phyloP scores from a whole-genome alignment of 345 rosid species.

The Pelargonium nanum region DNA sequence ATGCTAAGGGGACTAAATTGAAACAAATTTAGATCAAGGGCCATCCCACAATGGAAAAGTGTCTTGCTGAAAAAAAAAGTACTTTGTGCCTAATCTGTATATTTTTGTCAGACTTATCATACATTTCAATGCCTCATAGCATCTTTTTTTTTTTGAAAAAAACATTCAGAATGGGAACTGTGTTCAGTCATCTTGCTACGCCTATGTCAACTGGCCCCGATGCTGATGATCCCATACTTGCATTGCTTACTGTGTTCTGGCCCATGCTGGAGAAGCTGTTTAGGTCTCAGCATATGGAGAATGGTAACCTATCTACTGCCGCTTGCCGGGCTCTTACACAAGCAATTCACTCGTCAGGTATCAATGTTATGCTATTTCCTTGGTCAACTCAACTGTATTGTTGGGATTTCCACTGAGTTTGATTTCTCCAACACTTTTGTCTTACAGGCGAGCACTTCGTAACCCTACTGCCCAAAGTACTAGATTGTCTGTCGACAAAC shows the following conservation, averaged over 20 bases:
- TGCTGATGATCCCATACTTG: constrained; percentile 55
- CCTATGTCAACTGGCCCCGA: constrained; percentile 35
- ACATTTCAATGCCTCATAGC: background rate
- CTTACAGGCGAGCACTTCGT: constrained; percentile 77
- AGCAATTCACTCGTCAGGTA: constrained; percentile 92
- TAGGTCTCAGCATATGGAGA: constrained; percentile 77
- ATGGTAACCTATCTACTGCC: constrained; percentile 61
- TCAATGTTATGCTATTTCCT: background rate
- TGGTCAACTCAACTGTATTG: background rate
- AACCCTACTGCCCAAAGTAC: constrained; percentile 58
- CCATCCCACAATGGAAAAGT: background rate
- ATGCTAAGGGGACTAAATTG: no score
- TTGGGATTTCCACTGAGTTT: background rate
- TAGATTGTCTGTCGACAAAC: constrained; percentile 77
- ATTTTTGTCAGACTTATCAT: background rate
- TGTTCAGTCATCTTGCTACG: constrained; percentile 60
- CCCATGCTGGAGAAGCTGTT: constrained; percentile 80
- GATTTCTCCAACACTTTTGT: constrained; percentile 8
- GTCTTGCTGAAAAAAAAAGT: background rate
- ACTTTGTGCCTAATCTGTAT: background rate
- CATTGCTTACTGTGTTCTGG: constrained; percentile 69
- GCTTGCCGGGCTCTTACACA: constrained; percentile 87
- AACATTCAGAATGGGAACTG: constrained; percentile 72
- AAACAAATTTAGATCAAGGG: no score
- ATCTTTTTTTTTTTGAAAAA: constrained; percentile 1